Conservation (phyloP, 225 moss, liverwort and hornwort species). For the Thuidium tamariscinum region DNA sequence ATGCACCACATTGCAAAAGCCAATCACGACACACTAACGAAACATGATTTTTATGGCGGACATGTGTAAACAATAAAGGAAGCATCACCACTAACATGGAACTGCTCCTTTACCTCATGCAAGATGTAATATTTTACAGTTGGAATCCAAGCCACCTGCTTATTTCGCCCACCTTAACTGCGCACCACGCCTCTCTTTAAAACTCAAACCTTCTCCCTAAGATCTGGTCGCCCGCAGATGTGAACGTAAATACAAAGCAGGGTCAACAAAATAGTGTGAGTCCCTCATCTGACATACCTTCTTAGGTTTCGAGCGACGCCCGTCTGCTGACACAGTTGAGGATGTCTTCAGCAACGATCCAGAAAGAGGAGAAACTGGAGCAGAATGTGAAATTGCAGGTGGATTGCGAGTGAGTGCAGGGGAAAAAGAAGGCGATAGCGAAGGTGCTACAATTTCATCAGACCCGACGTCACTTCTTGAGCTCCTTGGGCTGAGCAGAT, state of each 20-base stretch:
- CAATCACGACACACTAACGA: background rate
- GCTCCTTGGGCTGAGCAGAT: slow-evolving; percentile 47
- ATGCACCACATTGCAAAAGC: background rate
- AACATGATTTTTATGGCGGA: background rate
- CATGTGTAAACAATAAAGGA: slow-evolving; percentile 26
- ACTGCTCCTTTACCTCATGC: slow-evolving; percentile 50
- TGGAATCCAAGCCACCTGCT: slow-evolving; percentile 56
- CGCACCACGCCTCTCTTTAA: slow-evolving; percentile 51
- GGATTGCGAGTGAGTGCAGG: slow-evolving; percentile 5
- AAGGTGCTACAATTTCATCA: slow-evolving; percentile 26
- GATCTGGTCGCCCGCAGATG: slow-evolving; percentile 14
- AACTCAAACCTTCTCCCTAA: slow-evolving; percentile 25
- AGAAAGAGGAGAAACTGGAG: slow-evolving; percentile 35
- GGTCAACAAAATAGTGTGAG: slow-evolving; percentile 1
- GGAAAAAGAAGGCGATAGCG: slow-evolving; percentile 20
- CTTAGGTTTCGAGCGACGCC: slow-evolving; percentile 48
- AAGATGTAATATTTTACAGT: slow-evolving; percentile 43
- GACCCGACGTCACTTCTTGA: slow-evolving; percentile 23
- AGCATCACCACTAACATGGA: slow-evolving; percentile 43
- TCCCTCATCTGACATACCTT: slow-evolving; percentile 39
- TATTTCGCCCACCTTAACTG: slow-evolving; percentile 45
- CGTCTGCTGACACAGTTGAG: slow-evolving; percentile 39
- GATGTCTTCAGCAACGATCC: slow-evolving; percentile 26
- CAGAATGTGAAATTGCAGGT: slow-evolving; percentile 14
- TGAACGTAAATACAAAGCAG: slow-evolving; percentile 20